These are phyloP conservation scores for Lecanosticta acicola DNA, from an alignment of 2,329 filamentous ascomycete genomes.

Conservation along the genomic window DNA sequence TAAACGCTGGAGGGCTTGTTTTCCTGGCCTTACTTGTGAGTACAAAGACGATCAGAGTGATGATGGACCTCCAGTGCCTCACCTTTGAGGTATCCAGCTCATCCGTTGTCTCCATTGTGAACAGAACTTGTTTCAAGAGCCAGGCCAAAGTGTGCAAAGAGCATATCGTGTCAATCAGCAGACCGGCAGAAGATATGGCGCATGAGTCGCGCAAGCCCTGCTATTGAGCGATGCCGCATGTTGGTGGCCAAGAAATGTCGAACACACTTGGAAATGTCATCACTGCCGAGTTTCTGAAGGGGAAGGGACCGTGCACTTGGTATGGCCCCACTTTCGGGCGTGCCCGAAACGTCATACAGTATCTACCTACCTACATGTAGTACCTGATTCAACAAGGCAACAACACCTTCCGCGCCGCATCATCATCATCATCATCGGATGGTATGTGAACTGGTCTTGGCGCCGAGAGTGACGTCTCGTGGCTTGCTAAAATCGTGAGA, in stretches of 20 bases:
- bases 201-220: neutral
- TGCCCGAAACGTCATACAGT: too few species aligned
- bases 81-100: constrained; percentile 52
- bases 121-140: too few species aligned
- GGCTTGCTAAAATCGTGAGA: too few species aligned
- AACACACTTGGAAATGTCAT: neutral
- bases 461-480: neutral
- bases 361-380: too few species aligned
- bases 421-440: neutral
- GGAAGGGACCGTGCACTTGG: too few species aligned
- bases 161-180: neutral
- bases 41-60: constrained; percentile 64
- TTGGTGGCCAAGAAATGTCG: too few species aligned
- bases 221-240: neutral
- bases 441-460: neutral
- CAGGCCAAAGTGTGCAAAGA: too few species aligned
- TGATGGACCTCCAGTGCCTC: constrained; percentile 61
- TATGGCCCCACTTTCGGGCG: neutral
- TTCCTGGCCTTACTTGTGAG: constrained; percentile 56
- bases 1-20: neutral
- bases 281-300: neutral
- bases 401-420: neutral
- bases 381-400: neutral
- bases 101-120: neutral
- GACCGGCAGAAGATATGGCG: neutral